A percentile compares a stretch with the other conserved stretches of the same genome.
phyloP scores from a whole-genome alignment of 805 yeast genomes.

The Zygoascus ofunaensis region DNA sequence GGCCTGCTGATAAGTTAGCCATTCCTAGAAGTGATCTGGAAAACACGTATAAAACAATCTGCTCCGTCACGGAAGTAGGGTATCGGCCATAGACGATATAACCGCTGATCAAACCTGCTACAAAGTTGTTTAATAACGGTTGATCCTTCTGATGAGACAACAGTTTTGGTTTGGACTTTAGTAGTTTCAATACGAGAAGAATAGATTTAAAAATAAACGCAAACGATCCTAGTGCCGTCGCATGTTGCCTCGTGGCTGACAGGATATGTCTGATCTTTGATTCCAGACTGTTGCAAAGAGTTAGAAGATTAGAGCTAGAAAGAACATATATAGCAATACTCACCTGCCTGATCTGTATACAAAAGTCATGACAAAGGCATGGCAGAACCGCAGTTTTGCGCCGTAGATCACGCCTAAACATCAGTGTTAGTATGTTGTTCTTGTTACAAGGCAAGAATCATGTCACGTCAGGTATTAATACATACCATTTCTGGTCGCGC shows the following conservation, averaged over 20 bases:
- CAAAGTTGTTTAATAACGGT: constrained; percentile 15
- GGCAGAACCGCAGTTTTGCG: constrained; percentile 52
- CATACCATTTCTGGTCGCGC: constrained; percentile 32
- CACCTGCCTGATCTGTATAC: constrained; percentile 46
- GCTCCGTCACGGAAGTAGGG: constrained; percentile 48
- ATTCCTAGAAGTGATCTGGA: constrained; percentile 57
- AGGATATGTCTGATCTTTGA: constrained; percentile 41
- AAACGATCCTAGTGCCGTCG: constrained; percentile 45
- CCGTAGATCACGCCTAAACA: constrained; percentile 44
- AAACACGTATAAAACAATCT: constrained; percentile 64
- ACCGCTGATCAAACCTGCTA: constrained; percentile 36
- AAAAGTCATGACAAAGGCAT: constrained; percentile 52
- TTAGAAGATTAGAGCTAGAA: too few species aligned
- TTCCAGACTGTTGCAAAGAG: constrained; percentile 24
- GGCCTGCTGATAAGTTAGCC: constrained; percentile 37
- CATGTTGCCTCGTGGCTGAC: constrained; percentile 47
- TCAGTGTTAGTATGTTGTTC: too few species aligned
- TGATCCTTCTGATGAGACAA: background rate
- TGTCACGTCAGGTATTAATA: too few species aligned
- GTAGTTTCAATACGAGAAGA: constrained; percentile 20
- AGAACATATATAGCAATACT: constrained; percentile 11
- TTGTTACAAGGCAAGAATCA: too few species aligned
- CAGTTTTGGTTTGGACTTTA: constrained; percentile 3
- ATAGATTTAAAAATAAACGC: constrained; percentile 44
- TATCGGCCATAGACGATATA: constrained; percentile 34